Evolutionary conservation across 2,329 filamentous ascomycete species (phyloP).

Genomic region (Celoporthe dispersa): DNA sequence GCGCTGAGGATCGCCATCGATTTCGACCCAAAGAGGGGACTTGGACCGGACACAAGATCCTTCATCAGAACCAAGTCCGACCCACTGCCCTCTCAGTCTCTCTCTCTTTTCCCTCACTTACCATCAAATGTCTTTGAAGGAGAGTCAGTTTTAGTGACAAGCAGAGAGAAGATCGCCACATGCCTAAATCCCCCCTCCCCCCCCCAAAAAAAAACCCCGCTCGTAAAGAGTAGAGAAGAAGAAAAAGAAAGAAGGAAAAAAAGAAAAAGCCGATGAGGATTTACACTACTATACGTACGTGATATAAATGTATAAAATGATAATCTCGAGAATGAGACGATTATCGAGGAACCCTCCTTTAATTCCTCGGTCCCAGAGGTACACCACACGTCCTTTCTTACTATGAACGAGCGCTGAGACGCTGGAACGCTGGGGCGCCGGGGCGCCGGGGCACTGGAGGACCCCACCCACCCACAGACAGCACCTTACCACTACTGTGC

Average conservation of each 20-base stretch:
- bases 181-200: not conserved
- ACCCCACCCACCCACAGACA: not conserved
- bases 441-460: not conserved
- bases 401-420: not conserved
- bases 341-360: not conserved
- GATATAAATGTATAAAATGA: not conserved
- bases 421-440: not conserved
- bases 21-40: slow-evolving; percentile 24
- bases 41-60: slow-evolving; percentile 17
- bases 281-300: not conserved
- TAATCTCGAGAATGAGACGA: not conserved
- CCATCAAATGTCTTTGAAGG: not conserved
- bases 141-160: not conserved
- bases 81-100: not conserved
- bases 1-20: slow-evolving; percentile 24
- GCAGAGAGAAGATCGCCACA: not conserved
- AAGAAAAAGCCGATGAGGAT: no score
- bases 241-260: not conserved
- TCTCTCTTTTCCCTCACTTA: not conserved
- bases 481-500: not conserved
- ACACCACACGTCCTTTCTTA: not conserved
- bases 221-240: not conserved
- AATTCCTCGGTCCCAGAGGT: not conserved
- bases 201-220: no score
- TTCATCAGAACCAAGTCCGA: not conserved